Percentiles rank a stretch among this genome's conserved stretches.
Evolutionary conservation across 176 grass and related monocot genomes (phyloP).

Genomic region (Triticum monococcum): DNA sequence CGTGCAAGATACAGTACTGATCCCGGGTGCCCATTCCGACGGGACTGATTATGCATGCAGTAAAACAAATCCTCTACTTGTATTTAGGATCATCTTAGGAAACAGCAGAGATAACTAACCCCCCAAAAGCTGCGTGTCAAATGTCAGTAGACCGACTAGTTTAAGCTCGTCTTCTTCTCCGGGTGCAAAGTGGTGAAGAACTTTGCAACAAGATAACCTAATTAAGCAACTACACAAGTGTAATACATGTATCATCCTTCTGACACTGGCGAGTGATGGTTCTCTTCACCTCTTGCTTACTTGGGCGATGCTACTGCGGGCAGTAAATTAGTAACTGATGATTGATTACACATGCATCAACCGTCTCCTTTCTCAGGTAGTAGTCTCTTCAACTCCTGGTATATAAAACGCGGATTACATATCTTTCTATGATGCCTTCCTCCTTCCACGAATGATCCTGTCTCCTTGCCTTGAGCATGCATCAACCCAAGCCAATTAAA

Average conservation of each 20-base stretch:
- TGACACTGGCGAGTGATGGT: neutral
- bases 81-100: constrained; percentile 32
- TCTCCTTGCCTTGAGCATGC: constrained; percentile 48
- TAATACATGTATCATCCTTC: neutral
- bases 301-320: neutral
- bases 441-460: constrained; percentile 47
- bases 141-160: neutral
- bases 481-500: constrained; percentile 28
- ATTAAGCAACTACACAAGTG: neutral
- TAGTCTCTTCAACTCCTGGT: neutral
- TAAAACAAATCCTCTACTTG: neutral
- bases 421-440: neutral
- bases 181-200: neutral
- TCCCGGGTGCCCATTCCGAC: constrained; percentile 24
- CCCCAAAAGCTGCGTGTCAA: constrained; percentile 34
- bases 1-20: neutral
- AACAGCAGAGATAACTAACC: constrained; percentile 20
- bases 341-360: constrained; percentile 32
- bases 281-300: neutral
- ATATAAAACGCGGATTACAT: neutral
- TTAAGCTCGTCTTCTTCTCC: neutral
- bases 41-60: constrained; percentile 11
- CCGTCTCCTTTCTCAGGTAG: constrained; percentile 8
- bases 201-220: neutral
- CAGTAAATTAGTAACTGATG: constrained; percentile 29